Conservation (phyloP, 2,329 filamentous ascomycete species). For the Fusarium sp. region DNA sequence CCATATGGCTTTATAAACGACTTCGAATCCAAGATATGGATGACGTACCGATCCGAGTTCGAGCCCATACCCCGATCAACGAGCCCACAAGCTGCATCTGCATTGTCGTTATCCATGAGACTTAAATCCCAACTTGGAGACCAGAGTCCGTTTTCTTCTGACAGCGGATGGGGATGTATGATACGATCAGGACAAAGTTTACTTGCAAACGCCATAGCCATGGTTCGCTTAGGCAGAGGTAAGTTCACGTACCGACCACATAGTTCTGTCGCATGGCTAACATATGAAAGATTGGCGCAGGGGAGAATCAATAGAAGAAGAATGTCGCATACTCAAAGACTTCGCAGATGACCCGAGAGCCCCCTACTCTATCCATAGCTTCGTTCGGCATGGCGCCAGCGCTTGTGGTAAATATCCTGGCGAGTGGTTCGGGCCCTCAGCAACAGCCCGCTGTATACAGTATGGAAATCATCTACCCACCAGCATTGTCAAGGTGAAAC, state of each 20-base stretch:
- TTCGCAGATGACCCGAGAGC: slow-evolving; percentile 90
- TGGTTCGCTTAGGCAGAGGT: slow-evolving; percentile 83
- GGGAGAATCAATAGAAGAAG: slow-evolving; percentile 65
- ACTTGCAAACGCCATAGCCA: slow-evolving; percentile 83
- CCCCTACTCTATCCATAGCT: slow-evolving; percentile 94
- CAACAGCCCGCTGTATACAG: slow-evolving; percentile 94
- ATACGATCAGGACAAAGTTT: slow-evolving; percentile 95
- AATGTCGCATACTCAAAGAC: slow-evolving; percentile 77
- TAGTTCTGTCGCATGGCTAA: slow-evolving; percentile 18
- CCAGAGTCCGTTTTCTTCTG: slow-evolving; percentile 85
- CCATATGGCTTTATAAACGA: slow-evolving; percentile 87
- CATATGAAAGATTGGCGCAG: slow-evolving; percentile 75
- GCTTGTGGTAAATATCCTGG: slow-evolving; percentile 95
- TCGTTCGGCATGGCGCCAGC: slow-evolving; percentile 86
- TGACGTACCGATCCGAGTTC: slow-evolving; percentile 94
- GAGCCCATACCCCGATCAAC: slow-evolving; percentile 81
- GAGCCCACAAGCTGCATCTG: slow-evolving; percentile 75
- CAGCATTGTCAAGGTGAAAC: not conserved
- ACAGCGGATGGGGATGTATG: slow-evolving; percentile 99
- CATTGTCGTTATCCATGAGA: slow-evolving; percentile 85
- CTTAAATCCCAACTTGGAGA: slow-evolving; percentile 84
- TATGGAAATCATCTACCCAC: slow-evolving; percentile 59
- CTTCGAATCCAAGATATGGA: slow-evolving; percentile 93
- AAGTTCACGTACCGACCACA: slow-evolving; percentile 40
- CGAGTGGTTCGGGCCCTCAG: slow-evolving; percentile 99